A percentile compares a stretch with the other conserved stretches of the same genome.
phyloP scores from a whole-genome alignment of 805 yeast genomes.

The Suhomyces tanzawaensis region DNA sequence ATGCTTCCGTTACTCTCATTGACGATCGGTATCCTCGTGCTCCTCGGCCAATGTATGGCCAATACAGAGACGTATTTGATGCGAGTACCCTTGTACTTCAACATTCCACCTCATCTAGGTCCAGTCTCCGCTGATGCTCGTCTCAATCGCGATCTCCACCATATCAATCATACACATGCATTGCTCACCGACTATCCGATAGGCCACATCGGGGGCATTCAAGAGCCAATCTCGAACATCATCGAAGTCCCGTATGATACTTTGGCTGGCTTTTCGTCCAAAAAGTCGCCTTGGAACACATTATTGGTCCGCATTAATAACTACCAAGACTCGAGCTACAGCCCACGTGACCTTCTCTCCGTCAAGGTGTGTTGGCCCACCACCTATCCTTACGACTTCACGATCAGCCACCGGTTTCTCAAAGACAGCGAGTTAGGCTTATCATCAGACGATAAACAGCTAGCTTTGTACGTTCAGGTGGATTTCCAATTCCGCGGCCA shows the following conservation, averaged over 20 bases:
- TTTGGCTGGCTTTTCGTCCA: not conserved
- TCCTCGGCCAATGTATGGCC: constrained; percentile 15
- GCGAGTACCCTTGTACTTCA: constrained; percentile 33
- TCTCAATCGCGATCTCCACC: constrained; percentile 7
- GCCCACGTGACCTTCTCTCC: constrained; percentile 23
- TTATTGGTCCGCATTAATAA: constrained; percentile 35
- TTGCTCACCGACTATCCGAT: constrained; percentile 27
- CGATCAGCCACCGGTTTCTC: constrained; percentile 22
- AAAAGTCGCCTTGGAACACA: constrained; percentile 5
- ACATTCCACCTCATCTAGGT: constrained; percentile 23
- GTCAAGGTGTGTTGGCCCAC: constrained; percentile 41
- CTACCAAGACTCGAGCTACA: constrained; percentile 25
- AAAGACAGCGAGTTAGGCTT: constrained; percentile 11
- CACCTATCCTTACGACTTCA: constrained; percentile 25
- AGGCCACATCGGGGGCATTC: constrained; percentile 10
- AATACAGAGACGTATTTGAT: constrained; percentile 39
- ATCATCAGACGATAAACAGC: not conserved
- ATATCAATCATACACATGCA: constrained; percentile 20
- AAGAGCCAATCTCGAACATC: constrained; percentile 3
- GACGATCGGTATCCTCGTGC: too few species aligned
- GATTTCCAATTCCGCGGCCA: constrained; percentile 21
- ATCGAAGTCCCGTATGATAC: constrained; percentile 6
- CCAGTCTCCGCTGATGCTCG: not conserved
- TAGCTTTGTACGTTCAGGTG: constrained; percentile 21
- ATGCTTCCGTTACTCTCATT: constrained; percentile 1